Evolutionary conservation across 2,329 filamentous ascomycete genomes (phyloP), one percentile per base, ranked within the genome.

Genomic region (Beauveria rudraprayagi): DNA sequence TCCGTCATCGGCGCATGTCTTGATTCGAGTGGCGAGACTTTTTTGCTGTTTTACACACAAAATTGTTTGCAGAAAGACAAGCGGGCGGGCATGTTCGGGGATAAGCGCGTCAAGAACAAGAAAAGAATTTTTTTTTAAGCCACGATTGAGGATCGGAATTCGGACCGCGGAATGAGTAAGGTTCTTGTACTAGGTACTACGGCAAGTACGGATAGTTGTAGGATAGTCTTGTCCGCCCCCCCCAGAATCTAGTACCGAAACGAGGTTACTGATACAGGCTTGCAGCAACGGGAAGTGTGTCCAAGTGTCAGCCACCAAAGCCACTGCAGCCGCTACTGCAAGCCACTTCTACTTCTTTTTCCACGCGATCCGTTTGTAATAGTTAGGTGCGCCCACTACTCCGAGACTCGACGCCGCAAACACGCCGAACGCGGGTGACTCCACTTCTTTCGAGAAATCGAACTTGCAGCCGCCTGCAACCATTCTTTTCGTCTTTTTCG

Each of bases 391-490:
- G 11, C 46, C 22, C 40, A 48, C 30, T 41, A 58, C 56, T 58
- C 30, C 46, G 56, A 48, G 10, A 47, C 52, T 47, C 28, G 28
- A 40, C 55, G 55, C 44, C 44, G 55, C n/a, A 50, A 51, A 41
- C 46, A 58, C 44, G 46, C 56, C 56, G 56, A 58, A 58, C 56
- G 56, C 55, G 56, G 56, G 56, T 43, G 46, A 34, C 46, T 30
- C 55, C 24, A 50, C 10, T 11, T 47, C 24, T 24, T 26, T 28
- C 22, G 46, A 50, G 46, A 16, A 24, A 16, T 28, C 46, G 34
- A 37, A 16, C 34, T 37, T 14, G 34, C 34, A 37, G 34, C 30
- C 30, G 30, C 30, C 34, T 37, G 34, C 46, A 28, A 24, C 30
- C 46, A 17, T 3, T 16, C 16, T 19, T 19, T 48, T 50, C 46